A percentile compares a stretch with the other conserved stretches of the same genome.
phyloP scores from a whole-genome alignment of 148 eudicot species.

The Dysphania ambrosioides region DNA sequence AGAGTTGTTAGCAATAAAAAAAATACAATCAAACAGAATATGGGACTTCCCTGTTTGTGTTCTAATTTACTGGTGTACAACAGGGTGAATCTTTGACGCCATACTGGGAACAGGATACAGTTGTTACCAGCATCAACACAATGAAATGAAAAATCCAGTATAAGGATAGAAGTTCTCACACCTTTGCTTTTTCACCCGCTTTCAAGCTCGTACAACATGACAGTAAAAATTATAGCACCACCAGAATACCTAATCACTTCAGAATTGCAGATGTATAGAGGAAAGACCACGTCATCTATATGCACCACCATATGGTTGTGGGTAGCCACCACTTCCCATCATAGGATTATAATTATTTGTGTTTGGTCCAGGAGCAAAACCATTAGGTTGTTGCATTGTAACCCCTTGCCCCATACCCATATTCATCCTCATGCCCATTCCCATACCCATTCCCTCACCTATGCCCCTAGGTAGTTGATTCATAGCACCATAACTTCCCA shows the following conservation, averaged over 20 bases:
- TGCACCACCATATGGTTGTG: constrained; percentile 79
- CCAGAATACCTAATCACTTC: constrained; percentile 1
- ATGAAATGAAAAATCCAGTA: neutral
- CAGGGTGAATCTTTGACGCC: constrained; percentile 1
- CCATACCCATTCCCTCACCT: constrained; percentile 25
- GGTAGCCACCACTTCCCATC: constrained; percentile 74
- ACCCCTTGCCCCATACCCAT: constrained; percentile 48
- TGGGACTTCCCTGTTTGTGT: neutral
- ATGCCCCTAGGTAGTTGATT: constrained; percentile 20
- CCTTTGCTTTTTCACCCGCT: neutral
- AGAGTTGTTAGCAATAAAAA: constrained; percentile 1
- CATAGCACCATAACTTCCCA: constrained; percentile 20
- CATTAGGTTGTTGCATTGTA: constrained; percentile 57
- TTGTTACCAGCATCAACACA: neutral
- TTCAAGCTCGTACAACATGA: constrained; percentile 5
- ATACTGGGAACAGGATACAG: neutral
- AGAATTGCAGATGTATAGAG: constrained; percentile 17
- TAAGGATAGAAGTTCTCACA: neutral
- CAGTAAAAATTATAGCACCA: neutral
- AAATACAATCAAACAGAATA: constrained; percentile 14
- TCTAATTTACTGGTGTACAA: neutral
- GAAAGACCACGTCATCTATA: constrained; percentile 39
- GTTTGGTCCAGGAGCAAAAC: constrained; percentile 48
- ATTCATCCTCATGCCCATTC: no score
- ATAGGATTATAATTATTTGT: constrained; percentile 65